Base-by-base conservation (phyloP, 1,284 basidiomycete species). In the Mycosarcoma mackinlayi region DNA sequence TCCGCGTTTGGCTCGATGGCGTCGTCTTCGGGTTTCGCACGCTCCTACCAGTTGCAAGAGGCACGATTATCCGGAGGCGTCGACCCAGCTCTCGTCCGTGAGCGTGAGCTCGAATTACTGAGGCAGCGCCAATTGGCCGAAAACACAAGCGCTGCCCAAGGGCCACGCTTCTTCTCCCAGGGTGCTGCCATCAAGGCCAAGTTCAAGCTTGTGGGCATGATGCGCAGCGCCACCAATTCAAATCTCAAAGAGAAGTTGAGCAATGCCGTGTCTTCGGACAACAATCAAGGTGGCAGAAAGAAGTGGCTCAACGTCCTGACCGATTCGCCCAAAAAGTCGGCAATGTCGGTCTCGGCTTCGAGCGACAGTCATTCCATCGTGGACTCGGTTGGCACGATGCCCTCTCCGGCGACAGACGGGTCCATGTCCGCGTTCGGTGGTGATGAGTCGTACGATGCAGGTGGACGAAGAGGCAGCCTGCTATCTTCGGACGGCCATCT, bases 151-250 rank as follows among this genome's bases (percentile, higher is more conserved):
- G 75, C 75, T 14, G 75, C 73, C 3, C 70, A 68, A 39, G 74
- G 74, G 3, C 60, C 55, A 18, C 58, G 65, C 30, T 55, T 73
- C 45, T 65, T 77, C 35, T 76, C 74, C 21, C 76, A 72, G 23
- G 73, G 73, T 4, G 73, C 67, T 10, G 73, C 71, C 10, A 77
- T 77, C 64, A 77, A 76, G 40, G 76, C 71, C 44, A 77, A 74
- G 48, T 54, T 66, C 42, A 68, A 66, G 49, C 37, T 77, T 55
- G 56, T 75, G 55, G 71, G 66, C 44, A 54, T 77, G 21, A 63
- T 77, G 23, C 62, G 71, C n/a, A 60, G 58, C 14, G 72, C 67
- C 1, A 52, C 63, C 23, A 54, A 50, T 19, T 42, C 60, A 4
- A 69, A 64, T 27, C 35, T 69, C 6, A 69, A 64, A 28, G 66